Evolutionary conservation across 805 yeast genomes (phyloP), one percentile per base, ranked within the genome.

Genomic region (Lachancea cidri): DNA sequence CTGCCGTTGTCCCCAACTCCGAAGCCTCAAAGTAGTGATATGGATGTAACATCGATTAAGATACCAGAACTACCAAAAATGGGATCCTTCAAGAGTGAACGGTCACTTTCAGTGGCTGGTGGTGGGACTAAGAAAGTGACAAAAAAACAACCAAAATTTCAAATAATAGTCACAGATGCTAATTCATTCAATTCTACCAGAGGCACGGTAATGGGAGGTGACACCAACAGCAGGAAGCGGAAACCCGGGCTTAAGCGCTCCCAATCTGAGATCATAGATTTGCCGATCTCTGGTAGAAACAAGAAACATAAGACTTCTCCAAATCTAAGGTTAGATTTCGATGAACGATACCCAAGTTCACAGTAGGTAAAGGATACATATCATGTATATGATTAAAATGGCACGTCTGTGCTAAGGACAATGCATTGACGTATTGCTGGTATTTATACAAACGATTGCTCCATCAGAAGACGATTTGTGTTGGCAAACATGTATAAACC

Each of bases 61-160:
- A 53, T 60, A 3, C 64, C 63, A 1, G 65, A 60, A 37, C 45
- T 62, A 34, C 66, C 66, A 9, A 62, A 60, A 36, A 62, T 62
- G 66, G 66, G 66, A 3, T 60, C 65, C 2, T 62, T 62, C 43
- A 55, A 45, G 29, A 58, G 60, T 35, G 60, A 55, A 17, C 35
- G 47, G 17, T 41, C 54, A 6, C 25, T 22, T 8, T 43, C 51
- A 6, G 35, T 43, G 19, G 41, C 38, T 7, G n/a, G n/a, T 13
- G 29, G 14, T 14, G 29, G 38, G 6, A 17, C 43, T 8, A 58
- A 55, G 32, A 53, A 50, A 33, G 44, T 36, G 3, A 39, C 48
- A 25, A 50, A 49, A 14, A 58, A 54, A 41, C 57, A 60, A 41
- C 60, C 63, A 7, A 58, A 60, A 42, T 62, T 62, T 33, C 66